These are phyloP conservation scores for Globisporangium mamillatum DNA, from an alignment of 352 stramenopile genomes.

Conservation along the genomic window DNA sequence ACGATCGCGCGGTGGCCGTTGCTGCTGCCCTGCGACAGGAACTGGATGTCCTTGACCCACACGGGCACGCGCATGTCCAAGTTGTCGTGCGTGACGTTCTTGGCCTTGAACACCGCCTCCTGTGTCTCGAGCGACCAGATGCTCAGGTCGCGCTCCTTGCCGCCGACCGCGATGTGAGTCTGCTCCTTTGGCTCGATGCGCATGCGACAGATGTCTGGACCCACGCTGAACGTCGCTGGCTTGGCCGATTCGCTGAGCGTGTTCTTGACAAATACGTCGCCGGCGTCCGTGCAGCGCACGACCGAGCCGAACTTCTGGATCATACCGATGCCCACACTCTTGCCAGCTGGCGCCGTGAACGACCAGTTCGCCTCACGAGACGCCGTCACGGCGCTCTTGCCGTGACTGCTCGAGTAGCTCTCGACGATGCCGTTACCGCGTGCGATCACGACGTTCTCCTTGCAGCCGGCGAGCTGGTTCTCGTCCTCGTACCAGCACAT, in stretches of 20 bases:
- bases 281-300: slow-evolving; percentile 56
- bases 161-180: slow-evolving; percentile 67
- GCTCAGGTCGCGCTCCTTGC: slow-evolving; percentile 79
- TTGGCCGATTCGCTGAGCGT: slow-evolving; percentile 38
- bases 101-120: slow-evolving; percentile 72
- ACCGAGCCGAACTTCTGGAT: slow-evolving; percentile 61
- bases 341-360: slow-evolving; percentile 26
- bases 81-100: slow-evolving; percentile 87
- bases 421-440: slow-evolving; percentile 64
- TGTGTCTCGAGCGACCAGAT: slow-evolving; percentile 84
- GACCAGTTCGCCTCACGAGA: slow-evolving; percentile 45
- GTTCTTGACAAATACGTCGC: slow-evolving; percentile 55
- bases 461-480: slow-evolving; percentile 25
- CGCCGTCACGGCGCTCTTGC: slow-evolving; percentile 26
- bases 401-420: slow-evolving; percentile 49
- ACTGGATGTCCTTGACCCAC: slow-evolving; percentile 82
- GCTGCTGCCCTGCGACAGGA: slow-evolving; percentile 54
- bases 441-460: slow-evolving; percentile 56
- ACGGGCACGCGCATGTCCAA: slow-evolving; percentile 88
- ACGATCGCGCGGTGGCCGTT: slow-evolving; percentile 73
- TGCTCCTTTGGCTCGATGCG: slow-evolving; percentile 41
- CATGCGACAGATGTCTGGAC: slow-evolving; percentile 49
- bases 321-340: slow-evolving; percentile 52
- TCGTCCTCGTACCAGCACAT: slow-evolving; percentile 65
- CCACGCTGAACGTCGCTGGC: slow-evolving; percentile 52